Evolutionary conservation across 352 stramenopile species (phyloP), one percentile per base, ranked within the genome.

Genomic region (Saprolegnia parasitica): DNA sequence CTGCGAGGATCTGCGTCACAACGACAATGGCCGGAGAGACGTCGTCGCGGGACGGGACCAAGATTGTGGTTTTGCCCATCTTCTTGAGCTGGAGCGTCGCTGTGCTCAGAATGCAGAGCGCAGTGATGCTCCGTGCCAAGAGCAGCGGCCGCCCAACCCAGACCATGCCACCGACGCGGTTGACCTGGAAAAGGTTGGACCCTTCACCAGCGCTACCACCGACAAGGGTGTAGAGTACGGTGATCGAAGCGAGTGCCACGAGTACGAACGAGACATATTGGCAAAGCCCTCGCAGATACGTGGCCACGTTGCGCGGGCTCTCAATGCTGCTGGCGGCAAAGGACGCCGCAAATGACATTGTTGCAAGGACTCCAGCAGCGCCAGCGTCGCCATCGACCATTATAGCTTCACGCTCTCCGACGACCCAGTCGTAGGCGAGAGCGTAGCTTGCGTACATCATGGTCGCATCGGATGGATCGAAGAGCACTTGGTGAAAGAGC

Each of bases 101-200:
- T 4, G 58, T 66, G 15, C n/a, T 47, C 8, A 66, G 58, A 52
- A 66, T 35, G 40, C 40, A 52, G n/a, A 66, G 58, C 8, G 58
- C 58, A 2, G 58, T 54, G 20, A 66, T 20, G 18, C 58, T 52
- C 24, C 58, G 58, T 2, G 55, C 18, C 0, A 66, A 56, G 18
- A 66, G 24, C n/a, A 66, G 58, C 46, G 58, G 58, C 9, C 58
- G 40, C 1, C 58, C 58, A 23, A 66, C n/a, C 58, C 58, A 66
- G 18, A 24, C 32, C 18, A 66, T 35, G 23, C 40, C 58, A 55
- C n/a, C 58, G 15, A 66, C 58, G 24, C 58, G 40, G 26, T 66
- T 66, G 18, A 56, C 20, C 15, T 52, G 4, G 32, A 66, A 54
- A 20, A 66, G 26, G 35, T 66, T 66, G 58, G n/a, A 6, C 2